Conservation (phyloP, 1,284 basidiomycete genomes). For the Ustilago tritici region DNA sequence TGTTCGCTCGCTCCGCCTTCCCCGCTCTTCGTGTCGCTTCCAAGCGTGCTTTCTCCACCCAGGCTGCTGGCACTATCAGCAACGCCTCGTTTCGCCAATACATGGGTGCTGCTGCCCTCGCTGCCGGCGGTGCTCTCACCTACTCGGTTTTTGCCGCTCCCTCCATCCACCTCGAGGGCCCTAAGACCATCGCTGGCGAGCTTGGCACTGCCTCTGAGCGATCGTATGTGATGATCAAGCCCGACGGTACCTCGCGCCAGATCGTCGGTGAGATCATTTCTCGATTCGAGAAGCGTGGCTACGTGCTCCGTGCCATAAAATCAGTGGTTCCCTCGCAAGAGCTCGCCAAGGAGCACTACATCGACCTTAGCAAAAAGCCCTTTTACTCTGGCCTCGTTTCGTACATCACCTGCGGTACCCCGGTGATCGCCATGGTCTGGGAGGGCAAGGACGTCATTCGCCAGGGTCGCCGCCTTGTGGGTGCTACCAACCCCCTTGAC, state of each 20-base stretch:
- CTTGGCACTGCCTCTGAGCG: conserved; percentile 71
- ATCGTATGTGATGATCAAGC: conserved; percentile 72
- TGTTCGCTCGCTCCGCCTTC: conserved; percentile 52
- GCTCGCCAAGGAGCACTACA: conserved; percentile 64
- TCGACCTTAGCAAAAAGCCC: conserved; percentile 61
- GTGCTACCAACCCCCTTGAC: conserved; percentile 65
- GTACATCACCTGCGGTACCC: conserved; percentile 65
- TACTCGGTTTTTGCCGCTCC: conserved; percentile 44
- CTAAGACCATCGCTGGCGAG: conserved; percentile 72
- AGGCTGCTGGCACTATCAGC: conserved; percentile 34
- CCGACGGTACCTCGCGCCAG: conserved; percentile 63
- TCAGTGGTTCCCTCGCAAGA: conserved; percentile 36
- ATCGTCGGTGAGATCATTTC: conserved; percentile 65
- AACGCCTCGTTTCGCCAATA: conserved; percentile 43
- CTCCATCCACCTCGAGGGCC: conserved; percentile 68
- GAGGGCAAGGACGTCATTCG: conserved; percentile 68
- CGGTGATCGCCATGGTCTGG: conserved; percentile 67
- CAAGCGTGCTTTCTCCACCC: conserved; percentile 52
- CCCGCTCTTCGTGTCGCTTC: conserved; percentile 48
- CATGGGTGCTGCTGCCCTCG: conserved; percentile 49
- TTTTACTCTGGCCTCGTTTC: conserved; percentile 61
- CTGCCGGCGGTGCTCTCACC: conserved; percentile 48
- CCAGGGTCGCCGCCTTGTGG: conserved; percentile 65
- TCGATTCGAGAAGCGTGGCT: conserved; percentile 62
- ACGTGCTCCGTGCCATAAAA: conserved; percentile 43